Percentiles rank a stretch among this genome's conserved stretches.
phyloP scores from a whole-genome alignment of 2,329 filamentous ascomycete genomes.

The Fusarium palustre region DNA sequence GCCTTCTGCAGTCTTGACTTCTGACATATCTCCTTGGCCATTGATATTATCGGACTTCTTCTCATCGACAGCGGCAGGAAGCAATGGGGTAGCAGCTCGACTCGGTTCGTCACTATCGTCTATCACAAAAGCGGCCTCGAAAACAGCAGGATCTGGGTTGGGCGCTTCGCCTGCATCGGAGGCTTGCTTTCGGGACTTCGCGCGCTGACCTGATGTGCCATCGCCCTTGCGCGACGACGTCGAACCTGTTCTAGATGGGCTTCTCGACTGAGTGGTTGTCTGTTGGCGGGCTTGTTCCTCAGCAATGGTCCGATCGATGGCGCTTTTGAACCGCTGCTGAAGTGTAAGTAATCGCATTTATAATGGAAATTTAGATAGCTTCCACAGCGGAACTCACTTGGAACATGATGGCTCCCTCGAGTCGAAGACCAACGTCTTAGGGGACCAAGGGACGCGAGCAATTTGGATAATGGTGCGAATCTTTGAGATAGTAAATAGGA shows the following conservation, averaged over 20 bases:
- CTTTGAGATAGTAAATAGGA: background rate
- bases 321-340: constrained; percentile 79
- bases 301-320: constrained; percentile 87
- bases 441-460: constrained; percentile 37
- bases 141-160: constrained; percentile 86
- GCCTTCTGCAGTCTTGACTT: constrained; percentile 30
- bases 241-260: constrained; percentile 55
- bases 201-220: constrained; percentile 48
- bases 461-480: constrained; percentile 7
- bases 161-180: constrained; percentile 54
- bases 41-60: constrained; percentile 40
- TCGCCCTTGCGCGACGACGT: constrained; percentile 56
- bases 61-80: constrained; percentile 53
- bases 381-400: constrained; percentile 45
- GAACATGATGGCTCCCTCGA: constrained; percentile 48
- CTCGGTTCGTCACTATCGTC: constrained; percentile 82
- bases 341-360: constrained; percentile 3
- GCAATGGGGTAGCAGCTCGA: constrained; percentile 69
- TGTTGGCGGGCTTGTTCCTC: constrained; percentile 89
- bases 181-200: constrained; percentile 56
- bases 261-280: constrained; percentile 59
- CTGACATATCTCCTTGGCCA: constrained; percentile 30
- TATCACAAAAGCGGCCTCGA: constrained; percentile 86
- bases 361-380: background rate
- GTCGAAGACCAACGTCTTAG: constrained; percentile 35